Evolutionary conservation across 148 eudicot species (phyloP), one percentile per base, ranked within the genome.

Genomic region (Rhododendron henanense): DNA sequence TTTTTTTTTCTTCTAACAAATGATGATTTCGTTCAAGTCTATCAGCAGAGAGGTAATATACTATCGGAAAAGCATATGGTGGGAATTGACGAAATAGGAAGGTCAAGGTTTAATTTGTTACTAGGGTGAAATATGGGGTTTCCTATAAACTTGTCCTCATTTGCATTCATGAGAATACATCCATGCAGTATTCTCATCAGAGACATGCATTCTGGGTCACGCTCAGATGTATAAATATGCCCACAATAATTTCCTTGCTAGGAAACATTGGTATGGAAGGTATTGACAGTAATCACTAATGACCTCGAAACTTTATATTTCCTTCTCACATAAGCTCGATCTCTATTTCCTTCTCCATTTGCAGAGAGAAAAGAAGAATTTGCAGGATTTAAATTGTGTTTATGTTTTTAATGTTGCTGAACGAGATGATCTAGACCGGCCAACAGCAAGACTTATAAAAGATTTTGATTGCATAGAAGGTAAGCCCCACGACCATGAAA

Each of bases 341-440:
- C 51, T 4, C 28, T 45, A 41, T 85, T 59, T 85, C 18, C 57
- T 33, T 41, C 13, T 48, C 63, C n/a, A 28, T 47, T 90, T 85
- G 89, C 93, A 95, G 99, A 92, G 94, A 80, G 99, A 94, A 84
- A 96, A 93, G 92, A 95, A 93, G 92, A 96, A 96, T 85, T 75
- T 96, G 90, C 99, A 95, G 90, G 96, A 95, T 83, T 75, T 95
- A 44, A 96, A 84, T 89, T 91, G 93, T 31, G 96, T 95, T 31
- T 95, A 90, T 87, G 98, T 96, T 79, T 93, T 89, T 84, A 92
- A 90, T 92, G 94, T 94, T 88, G 88, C 95, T 83, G 99, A 93
- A 80, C 90, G 93, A 47, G 99, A 95, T 78, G 90, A 89, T 88
- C 86, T 96, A 67, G 96, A 93, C 87, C 89, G 93, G 88, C 97